phyloP scores from a whole-genome alignment of 2,329 filamentous ascomycete genomes.

The Teratosphaeriaceae sp. region DNA sequence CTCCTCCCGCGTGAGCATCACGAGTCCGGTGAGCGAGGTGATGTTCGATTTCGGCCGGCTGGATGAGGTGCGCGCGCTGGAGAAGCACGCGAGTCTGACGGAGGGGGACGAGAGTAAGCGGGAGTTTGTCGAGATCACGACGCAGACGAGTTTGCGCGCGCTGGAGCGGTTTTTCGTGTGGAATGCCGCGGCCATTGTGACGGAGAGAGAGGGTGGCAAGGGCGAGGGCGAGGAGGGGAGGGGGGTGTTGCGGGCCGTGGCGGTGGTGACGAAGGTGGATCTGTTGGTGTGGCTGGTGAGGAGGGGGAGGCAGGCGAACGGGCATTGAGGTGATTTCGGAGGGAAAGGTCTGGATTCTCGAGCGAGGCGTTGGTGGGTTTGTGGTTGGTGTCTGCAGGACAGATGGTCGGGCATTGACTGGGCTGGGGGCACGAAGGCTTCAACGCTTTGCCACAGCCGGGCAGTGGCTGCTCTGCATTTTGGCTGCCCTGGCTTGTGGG shows the following conservation, averaged over 20 bases:
- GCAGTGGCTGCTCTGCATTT: too few species aligned
- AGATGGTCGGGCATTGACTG: too few species aligned
- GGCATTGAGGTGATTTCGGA: too few species aligned
- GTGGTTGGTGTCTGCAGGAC: too few species aligned
- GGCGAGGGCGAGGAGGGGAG: slow-evolving; percentile 37
- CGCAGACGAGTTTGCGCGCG: slow-evolving; percentile 75
- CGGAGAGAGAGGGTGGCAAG: slow-evolving; percentile 59
- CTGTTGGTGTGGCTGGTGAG: slow-evolving; percentile 87
- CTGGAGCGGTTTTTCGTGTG: slow-evolving; percentile 95
- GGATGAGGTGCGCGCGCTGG: slow-evolving; percentile 85
- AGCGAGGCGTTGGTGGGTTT: too few species aligned
- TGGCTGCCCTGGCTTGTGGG: too few species aligned
- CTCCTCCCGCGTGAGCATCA: slow-evolving; percentile 66
- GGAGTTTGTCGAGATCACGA: slow-evolving; percentile 89
- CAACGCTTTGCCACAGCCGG: too few species aligned
- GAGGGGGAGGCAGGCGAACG: slow-evolving; percentile 38
- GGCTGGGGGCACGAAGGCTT: too few species aligned
- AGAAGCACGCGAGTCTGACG: slow-evolving; percentile 52
- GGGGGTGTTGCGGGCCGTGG: slow-evolving; percentile 61
- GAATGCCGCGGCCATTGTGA: slow-evolving; percentile 95
- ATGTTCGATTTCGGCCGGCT: slow-evolving; percentile 96
- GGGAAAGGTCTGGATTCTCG: too few species aligned
- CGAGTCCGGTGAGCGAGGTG: slow-evolving; percentile 71
- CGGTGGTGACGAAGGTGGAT: slow-evolving; percentile 95
- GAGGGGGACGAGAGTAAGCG: slow-evolving; percentile 38